These are phyloP conservation scores for Candida alai DNA, from an alignment of 805 yeast species.

Conservation along the genomic window DNA sequence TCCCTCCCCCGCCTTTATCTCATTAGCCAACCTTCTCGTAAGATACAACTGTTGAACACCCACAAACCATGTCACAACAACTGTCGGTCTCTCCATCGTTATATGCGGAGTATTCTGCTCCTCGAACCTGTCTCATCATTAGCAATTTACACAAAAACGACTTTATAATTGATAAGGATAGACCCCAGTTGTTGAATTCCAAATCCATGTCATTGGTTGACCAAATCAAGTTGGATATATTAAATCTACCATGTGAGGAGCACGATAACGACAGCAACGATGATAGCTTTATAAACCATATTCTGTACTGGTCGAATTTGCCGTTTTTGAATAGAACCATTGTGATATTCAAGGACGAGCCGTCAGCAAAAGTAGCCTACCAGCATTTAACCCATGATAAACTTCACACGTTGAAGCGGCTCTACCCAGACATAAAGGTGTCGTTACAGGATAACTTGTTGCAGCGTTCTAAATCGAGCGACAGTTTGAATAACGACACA, in stretches of 20 bases:
- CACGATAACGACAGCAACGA: conserved; percentile 17
- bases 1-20: not conserved
- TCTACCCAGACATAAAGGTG: conserved; percentile 20
- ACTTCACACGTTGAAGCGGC: conserved; percentile 1
- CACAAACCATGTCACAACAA: conserved; percentile 2
- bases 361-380: conserved; percentile 23
- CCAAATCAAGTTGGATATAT: conserved; percentile 28
- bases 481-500: conserved; percentile 16
- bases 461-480: conserved; percentile 29
- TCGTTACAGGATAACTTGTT: conserved; percentile 37
- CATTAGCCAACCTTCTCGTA: not conserved
- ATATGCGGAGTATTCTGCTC: not conserved
- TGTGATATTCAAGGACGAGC: conserved; percentile 31
- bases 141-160: conserved; percentile 29
- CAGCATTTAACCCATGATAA: conserved; percentile 16
- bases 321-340: conserved; percentile 37
- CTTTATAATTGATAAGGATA: conserved; percentile 18
- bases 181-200: conserved; percentile 1
- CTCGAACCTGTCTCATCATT: conserved; percentile 33
- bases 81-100: conserved; percentile 4
- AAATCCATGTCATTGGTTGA: conserved; percentile 28
- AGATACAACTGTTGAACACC: not conserved
- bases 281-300: conserved; percentile 21
- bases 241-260: no score
- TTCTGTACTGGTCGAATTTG: conserved; percentile 35